Evolutionary conservation across 2,329 filamentous ascomycete species (phyloP).

Genomic region (Alternaria sp.): DNA sequence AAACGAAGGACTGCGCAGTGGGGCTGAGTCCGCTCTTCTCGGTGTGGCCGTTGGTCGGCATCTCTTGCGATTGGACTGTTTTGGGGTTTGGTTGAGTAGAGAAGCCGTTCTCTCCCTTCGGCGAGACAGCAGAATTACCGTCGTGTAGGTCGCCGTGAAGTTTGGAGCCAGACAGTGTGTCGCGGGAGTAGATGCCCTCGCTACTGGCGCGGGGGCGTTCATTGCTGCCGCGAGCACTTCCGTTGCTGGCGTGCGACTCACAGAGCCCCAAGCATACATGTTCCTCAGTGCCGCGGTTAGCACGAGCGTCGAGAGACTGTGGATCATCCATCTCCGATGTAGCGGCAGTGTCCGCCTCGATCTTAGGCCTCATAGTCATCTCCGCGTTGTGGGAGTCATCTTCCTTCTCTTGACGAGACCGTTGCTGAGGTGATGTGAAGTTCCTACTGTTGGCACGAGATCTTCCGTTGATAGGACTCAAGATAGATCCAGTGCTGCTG

Average conservation of each 20-base stretch:
- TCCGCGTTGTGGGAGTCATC: conserved; percentile 40
- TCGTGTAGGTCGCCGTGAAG: conserved; percentile 41
- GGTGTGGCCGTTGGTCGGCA: conserved; percentile 23
- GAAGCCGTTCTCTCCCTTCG: conserved; percentile 43
- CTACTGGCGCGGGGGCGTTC: conserved; percentile 15
- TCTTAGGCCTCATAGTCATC: conserved; percentile 38
- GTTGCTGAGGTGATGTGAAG: conserved; percentile 26
- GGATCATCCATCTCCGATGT: conserved; percentile 42
- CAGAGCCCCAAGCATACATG: conserved; percentile 9
- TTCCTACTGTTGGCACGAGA: conserved; percentile 19
- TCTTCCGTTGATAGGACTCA: conserved; percentile 1
- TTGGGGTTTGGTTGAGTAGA: conserved; percentile 44
- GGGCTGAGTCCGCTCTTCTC: conserved; percentile 37
- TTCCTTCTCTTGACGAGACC: conserved; percentile 40
- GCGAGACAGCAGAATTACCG: conserved; percentile 31
- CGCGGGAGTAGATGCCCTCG: conserved; percentile 16
- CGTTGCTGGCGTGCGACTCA: not conserved
- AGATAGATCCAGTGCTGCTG: conserved; percentile 7
- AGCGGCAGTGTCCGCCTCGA: conserved; percentile 43
- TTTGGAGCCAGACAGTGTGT: conserved; percentile 38
- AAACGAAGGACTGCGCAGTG: conserved; percentile 27
- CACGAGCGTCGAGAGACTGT: conserved; percentile 40
- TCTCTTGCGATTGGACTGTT: conserved; percentile 39
- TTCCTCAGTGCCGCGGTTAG: conserved; percentile 40
- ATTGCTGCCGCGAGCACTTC: not conserved